Base-by-base conservation (phyloP, 805 yeast species). In the Ogataea wickerhamii region DNA sequence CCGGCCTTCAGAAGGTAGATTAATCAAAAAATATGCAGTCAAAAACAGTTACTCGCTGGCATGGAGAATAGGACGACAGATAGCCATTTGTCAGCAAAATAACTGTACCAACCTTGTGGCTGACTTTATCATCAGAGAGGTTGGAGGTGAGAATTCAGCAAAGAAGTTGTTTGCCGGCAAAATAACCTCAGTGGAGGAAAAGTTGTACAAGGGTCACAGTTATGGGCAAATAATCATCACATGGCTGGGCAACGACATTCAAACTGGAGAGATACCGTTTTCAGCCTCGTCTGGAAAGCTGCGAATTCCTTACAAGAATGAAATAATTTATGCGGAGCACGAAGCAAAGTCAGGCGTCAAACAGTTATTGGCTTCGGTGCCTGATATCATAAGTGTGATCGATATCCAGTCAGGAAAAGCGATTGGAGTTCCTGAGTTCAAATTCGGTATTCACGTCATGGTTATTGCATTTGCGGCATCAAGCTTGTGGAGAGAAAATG, bases 51-150 rank as follows among this genome's bases (percentile, higher is more conserved):
- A 65, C 8, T 69, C 73, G 1, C 46, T 60, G 19, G 66, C 73
- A 3, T 71, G 74, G 75, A 58, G 73, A 51, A 63, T 70, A 31
- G 75, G 74, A 6, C 56, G 66, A 30, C 72, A 70, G 10, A 66
- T 70, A 3, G 44, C 48, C 12, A 46, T 60, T 17, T 66, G 73
- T 2, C 58, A 58, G 34, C 62, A 61, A 32, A 51, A 52, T 5
- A 52, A 58, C 18, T 64, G 63, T 25, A 53, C 67, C 22, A 61
- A 57, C 25, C 43, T 46, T 23, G 40, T 67, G 3, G 63, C 70
- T 2, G 44, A 54, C 5, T 44, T 47, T 17, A 68, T 68, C 21
- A 51, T 67, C 12, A 65, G 64, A 5, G 48, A 67, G 5, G 60
- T 66, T 26, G 66, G 66, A 6, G 37, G 40, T n/a, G n/a, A n/a